phyloP scores from a whole-genome alignment of 2,329 filamentous ascomycete species.

The Sporothrix variecibatus region DNA sequence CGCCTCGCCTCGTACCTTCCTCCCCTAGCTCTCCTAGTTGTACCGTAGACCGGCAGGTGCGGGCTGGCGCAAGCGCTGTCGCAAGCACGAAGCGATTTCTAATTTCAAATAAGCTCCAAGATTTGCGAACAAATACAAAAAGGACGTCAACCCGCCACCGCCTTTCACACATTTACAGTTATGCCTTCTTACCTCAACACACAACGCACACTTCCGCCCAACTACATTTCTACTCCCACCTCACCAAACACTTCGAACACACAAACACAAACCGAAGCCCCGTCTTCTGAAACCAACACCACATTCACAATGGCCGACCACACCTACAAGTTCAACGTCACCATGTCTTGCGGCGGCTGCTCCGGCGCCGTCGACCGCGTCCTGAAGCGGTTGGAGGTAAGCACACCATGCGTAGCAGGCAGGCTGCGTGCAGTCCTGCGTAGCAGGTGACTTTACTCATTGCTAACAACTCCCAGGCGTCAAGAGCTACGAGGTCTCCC shows the following conservation, averaged over 20 bases:
- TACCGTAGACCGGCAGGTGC: not conserved
- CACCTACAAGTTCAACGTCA: conserved; percentile 92
- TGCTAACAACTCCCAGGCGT: conserved; percentile 60
- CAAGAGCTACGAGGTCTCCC: conserved; percentile 81
- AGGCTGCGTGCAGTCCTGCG: no score
- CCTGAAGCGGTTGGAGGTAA: conserved; percentile 84
- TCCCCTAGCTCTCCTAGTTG: not conserved
- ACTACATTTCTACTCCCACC: conserved; percentile 1
- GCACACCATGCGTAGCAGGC: conserved; percentile 37
- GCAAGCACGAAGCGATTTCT: conserved; percentile 11
- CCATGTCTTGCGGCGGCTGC: conserved; percentile 95
- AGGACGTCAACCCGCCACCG: not conserved
- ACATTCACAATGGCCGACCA: conserved; percentile 69
- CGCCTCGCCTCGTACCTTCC: conserved; percentile 3
- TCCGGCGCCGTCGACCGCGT: conserved; percentile 91
- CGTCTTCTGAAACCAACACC: not conserved
- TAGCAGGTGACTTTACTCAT: no score
- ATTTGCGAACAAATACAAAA: not conserved
- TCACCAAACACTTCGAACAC: not conserved
- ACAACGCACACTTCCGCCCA: not conserved
- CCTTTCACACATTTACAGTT: not conserved
- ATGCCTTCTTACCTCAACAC: not conserved
- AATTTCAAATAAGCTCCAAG: not conserved
- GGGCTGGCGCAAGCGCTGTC: not conserved
- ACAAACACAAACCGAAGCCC: not conserved